These are phyloP conservation scores for Rosa hybrid DNA, from an alignment of 331 rosid genomes.

Conservation along the genomic window DNA sequence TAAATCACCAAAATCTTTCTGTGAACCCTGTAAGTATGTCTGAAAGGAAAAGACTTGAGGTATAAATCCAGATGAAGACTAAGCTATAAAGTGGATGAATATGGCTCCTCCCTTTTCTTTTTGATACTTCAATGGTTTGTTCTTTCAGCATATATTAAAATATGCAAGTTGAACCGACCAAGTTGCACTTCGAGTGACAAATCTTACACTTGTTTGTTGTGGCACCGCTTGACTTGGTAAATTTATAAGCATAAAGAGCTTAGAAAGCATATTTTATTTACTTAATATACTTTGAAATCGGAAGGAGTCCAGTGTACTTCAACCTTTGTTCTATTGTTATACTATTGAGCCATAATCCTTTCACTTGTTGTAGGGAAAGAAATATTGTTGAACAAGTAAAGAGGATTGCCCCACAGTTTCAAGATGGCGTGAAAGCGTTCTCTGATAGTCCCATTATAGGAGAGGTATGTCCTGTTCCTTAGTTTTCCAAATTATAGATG, in stretches of 20 bases:
- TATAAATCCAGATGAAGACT: not conserved
- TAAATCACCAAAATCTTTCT: not conserved
- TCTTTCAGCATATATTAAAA: not conserved
- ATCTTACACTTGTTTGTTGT: not conserved
- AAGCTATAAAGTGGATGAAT: not conserved
- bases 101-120: not conserved
- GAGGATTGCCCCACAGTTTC: conserved; percentile 69
- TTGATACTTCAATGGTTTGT: not conserved
- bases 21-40: not conserved
- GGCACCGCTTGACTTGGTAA: not conserved
- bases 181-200: not conserved
- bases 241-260: not conserved
- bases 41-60: not conserved
- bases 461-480: conserved; percentile 58
- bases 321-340: not conserved
- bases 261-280: not conserved
- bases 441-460: conserved; percentile 84
- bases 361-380: conserved; percentile 64
- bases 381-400: conserved; percentile 58
- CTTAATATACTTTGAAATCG: not conserved
- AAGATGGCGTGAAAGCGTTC: conserved; percentile 80
- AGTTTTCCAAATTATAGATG: conserved; percentile 10
- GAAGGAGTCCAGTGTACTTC: not conserved
- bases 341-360: conserved; percentile 7
- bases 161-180: not conserved